A percentile compares a stretch with the other conserved stretches of the same genome.
Evolutionary conservation across 2,329 filamentous ascomycete genomes (phyloP).

Genomic region (Penicillium sp.): DNA sequence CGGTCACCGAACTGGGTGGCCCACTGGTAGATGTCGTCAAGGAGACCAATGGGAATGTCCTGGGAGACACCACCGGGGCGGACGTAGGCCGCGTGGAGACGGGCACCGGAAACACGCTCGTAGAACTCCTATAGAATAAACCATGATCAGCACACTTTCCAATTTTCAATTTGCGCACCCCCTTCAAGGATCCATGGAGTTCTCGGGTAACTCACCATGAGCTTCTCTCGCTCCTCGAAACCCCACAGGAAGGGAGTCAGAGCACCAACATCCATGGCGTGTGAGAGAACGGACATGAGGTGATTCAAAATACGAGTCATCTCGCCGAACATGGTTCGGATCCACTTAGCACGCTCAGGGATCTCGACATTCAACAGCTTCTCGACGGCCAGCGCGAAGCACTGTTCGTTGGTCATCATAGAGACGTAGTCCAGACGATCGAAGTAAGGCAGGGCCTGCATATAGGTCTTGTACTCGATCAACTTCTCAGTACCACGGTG

Average conservation of each 20-base stretch:
- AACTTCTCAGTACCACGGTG: slow-evolving; percentile 98
- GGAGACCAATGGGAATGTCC: slow-evolving; percentile 86
- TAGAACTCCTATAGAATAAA: slow-evolving; percentile 79
- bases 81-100: slow-evolving; percentile 94
- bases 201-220: slow-evolving; percentile 70
- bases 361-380: slow-evolving; percentile 97
- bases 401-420: slow-evolving; percentile 99
- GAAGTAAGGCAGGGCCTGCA: slow-evolving; percentile 97
- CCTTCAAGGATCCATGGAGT: background rate
- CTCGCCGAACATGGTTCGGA: slow-evolving; percentile 91
- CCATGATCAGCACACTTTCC: slow-evolving; percentile 15
- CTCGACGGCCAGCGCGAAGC: slow-evolving; percentile 91
- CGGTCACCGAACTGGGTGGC: slow-evolving; percentile 98
- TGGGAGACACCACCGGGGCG: slow-evolving; percentile 95
- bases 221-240: slow-evolving; percentile 98
- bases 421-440: slow-evolving; percentile 98
- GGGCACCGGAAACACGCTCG: slow-evolving; percentile 95
- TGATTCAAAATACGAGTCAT: slow-evolving; percentile 94
- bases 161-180: background rate
- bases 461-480: slow-evolving; percentile 99
- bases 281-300: slow-evolving; percentile 93
- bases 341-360: slow-evolving; percentile 92
- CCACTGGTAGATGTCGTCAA: slow-evolving; percentile 99
- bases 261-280: slow-evolving; percentile 98
- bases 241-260: slow-evolving; percentile 98